Conservation (phyloP, 148 eudicot species). For the Amaranthus cruentus region DNA sequence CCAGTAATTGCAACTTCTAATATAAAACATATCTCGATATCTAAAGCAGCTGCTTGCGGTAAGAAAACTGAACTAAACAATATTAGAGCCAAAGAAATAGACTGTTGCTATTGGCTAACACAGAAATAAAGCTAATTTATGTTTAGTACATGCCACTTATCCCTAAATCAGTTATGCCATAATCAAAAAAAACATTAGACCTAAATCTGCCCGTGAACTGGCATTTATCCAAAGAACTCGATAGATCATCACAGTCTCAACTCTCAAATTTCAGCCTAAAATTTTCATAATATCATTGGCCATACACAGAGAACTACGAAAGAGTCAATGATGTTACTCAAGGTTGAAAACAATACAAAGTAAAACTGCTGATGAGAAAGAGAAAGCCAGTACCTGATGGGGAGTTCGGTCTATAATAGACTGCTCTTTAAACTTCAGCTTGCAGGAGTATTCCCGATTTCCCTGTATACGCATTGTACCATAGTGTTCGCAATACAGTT, state of each 20-base stretch:
- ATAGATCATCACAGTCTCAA: neutral
- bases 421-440: constrained; percentile 92
- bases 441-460: constrained; percentile 56
- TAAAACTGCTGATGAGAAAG: neutral
- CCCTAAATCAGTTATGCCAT: neutral
- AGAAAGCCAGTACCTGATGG: constrained; percentile 60
- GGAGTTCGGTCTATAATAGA: constrained; percentile 92
- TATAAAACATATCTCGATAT: too few relatives aligned
- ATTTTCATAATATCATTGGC: neutral
- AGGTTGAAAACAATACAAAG: neutral
- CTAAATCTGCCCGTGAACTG: neutral
- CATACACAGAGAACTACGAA: neutral
- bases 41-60: neutral
- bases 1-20: too few relatives aligned
- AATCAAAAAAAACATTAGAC: neutral
- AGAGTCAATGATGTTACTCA: neutral
- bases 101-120: neutral
- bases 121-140: neutral
- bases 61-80: neutral
- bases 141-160: neutral
- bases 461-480: constrained; percentile 95
- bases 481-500: constrained; percentile 84
- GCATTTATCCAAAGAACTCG: neutral
- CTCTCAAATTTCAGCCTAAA: neutral
- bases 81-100: neutral